Conservation (phyloP, 371 early-diverging fungal species). For the Funneliformis caledonium region DNA sequence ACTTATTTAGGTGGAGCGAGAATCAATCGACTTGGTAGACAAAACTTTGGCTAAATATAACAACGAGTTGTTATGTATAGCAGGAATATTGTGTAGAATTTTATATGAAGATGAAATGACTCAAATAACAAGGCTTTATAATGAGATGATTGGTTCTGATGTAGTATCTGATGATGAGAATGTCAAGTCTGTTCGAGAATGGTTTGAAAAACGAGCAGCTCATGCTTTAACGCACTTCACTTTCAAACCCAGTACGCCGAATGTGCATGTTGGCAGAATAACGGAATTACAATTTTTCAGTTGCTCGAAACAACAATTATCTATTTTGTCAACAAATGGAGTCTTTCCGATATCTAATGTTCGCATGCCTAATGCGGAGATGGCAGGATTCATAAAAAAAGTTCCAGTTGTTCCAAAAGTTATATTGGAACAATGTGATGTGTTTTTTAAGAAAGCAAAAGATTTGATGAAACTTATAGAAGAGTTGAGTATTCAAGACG, state of each 20-base stretch:
- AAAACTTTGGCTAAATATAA: conserved; percentile 83
- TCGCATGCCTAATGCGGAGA: conserved; percentile 58
- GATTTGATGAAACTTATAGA: conserved; percentile 47
- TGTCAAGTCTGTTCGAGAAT: conserved; percentile 47
- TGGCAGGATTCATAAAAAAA: conserved; percentile 66
- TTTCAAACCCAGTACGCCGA: conserved; percentile 77
- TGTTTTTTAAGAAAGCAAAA: conserved; percentile 62
- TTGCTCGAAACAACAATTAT: conserved; percentile 54
- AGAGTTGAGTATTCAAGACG: conserved; percentile 62
- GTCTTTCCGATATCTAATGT: conserved; percentile 57
- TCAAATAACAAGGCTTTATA: conserved; percentile 60
- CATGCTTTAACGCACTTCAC: conserved; percentile 76
- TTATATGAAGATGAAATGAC: conserved; percentile 81
- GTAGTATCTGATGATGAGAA: conserved; percentile 41
- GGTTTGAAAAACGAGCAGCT: conserved; percentile 70
- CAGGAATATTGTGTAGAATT: conserved; percentile 74
- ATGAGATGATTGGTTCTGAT: conserved; percentile 54
- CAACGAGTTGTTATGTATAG: conserved; percentile 76
- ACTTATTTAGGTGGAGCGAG: conserved; percentile 68
- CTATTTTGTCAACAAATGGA: conserved; percentile 73
- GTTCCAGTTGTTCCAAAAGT: conserved; percentile 62
- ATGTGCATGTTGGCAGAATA: conserved; percentile 64
- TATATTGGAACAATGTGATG: conserved; percentile 57
- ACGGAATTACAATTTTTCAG: conserved; percentile 62
- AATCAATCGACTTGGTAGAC: conserved; percentile 91